phyloP scores from a whole-genome alignment of 345 rosid species.

The Turnera subulata region DNA sequence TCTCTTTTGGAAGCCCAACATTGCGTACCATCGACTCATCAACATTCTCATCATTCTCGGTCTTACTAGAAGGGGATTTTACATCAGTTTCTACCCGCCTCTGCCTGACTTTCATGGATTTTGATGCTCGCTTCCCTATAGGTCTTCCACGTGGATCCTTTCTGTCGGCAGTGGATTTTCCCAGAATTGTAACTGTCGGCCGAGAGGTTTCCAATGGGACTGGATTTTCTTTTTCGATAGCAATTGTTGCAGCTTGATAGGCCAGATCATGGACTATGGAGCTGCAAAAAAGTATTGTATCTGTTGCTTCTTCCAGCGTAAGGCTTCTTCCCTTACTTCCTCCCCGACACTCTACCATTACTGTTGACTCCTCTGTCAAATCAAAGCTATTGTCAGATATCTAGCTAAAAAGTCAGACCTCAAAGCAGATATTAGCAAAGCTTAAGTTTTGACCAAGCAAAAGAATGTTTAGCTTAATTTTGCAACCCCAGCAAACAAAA shows the following conservation, averaged over 20 bases:
- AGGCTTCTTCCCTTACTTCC: constrained; percentile 77
- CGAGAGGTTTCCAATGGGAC: constrained; percentile 48
- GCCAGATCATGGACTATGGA: constrained; percentile 93
- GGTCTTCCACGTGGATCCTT: constrained; percentile 49
- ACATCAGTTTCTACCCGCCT: constrained; percentile 50
- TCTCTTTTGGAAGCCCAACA: constrained; percentile 58
- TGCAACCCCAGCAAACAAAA: constrained; percentile 7
- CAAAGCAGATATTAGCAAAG: constrained; percentile 13
- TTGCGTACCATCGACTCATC: constrained; percentile 51
- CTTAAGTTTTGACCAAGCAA: background rate
- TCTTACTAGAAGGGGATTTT: constrained; percentile 31
- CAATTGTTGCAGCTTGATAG: constrained; percentile 71
- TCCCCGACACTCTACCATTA: constrained; percentile 50
- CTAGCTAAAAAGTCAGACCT: constrained; percentile 1
- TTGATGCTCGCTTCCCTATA: constrained; percentile 42
- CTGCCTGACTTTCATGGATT: constrained; percentile 52
- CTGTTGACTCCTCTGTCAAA: constrained; percentile 65
- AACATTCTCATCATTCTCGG: constrained; percentile 84
- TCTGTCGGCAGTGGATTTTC: constrained; percentile 50
- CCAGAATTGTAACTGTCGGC: constrained; percentile 71
- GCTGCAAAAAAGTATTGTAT: constrained; percentile 87
- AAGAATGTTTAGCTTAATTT: constrained; percentile 1
- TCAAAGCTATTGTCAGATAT: constrained; percentile 20
- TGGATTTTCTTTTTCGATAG: constrained; percentile 57
- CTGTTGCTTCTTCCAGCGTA: constrained; percentile 94